Evolutionary conservation across 2,329 filamentous ascomycete species (phyloP).

Genomic region (Aspergillus glaucus): DNA sequence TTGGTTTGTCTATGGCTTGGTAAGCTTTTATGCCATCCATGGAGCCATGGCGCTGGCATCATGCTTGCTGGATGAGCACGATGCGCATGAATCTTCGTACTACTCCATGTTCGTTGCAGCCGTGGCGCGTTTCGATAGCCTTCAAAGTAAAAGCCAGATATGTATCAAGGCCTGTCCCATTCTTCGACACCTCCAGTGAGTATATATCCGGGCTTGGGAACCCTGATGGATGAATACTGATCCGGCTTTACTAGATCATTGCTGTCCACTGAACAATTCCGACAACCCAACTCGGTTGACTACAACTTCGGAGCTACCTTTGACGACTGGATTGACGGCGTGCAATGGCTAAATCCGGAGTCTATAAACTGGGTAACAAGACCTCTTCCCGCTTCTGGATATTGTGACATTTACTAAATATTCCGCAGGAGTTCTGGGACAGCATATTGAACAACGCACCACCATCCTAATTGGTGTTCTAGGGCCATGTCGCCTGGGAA

Average conservation of each 20-base stretch:
- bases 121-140: background rate
- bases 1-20: constrained; percentile 22
- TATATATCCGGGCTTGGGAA: background rate
- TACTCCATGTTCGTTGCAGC: background rate
- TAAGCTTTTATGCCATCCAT: constrained; percentile 21
- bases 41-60: constrained; percentile 19
- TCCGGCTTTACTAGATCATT: background rate
- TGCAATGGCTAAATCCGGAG: constrained; percentile 3
- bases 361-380: constrained; percentile 2
- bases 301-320: background rate
- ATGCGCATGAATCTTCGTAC: background rate
- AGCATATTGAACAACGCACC: background rate
- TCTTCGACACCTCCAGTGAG: constrained; percentile 5
- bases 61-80: constrained; percentile 8
- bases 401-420: background rate
- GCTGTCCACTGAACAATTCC: background rate
- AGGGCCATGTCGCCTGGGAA: too few relatives aligned
- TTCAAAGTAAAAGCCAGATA: background rate
- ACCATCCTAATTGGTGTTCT: background rate
- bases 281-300: background rate
- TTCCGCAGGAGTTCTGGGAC: background rate
- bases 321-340: constrained; percentile 3
- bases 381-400: background rate
- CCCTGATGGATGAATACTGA: background rate
- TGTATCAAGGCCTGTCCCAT: constrained; percentile 4